Percentiles rank a stretch among this genome's conserved stretches.
phyloP scores from a whole-genome alignment of 306 rosid species.

The Lathyrus sativus region DNA sequence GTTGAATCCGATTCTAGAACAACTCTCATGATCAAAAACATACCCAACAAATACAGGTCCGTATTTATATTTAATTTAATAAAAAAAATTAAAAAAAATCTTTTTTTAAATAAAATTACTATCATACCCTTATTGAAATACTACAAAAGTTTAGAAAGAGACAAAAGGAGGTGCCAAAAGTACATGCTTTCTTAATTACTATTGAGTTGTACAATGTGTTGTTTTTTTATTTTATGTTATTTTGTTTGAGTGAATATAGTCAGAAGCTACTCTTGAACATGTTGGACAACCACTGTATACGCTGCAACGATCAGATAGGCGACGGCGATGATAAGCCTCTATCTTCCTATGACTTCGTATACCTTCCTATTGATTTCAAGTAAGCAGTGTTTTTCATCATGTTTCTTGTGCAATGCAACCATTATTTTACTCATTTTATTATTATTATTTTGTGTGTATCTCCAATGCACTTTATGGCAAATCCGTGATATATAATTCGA shows the following conservation, averaged over 20 bases:
- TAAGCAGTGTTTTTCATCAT: not conserved
- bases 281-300: slow-evolving; percentile 95
- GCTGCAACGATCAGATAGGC: slow-evolving; percentile 76
- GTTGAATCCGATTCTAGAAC: slow-evolving; percentile 70
- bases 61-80: not conserved
- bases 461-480: not conserved
- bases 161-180: not conserved
- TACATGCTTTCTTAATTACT: too few species aligned
- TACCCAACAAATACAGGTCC: slow-evolving; percentile 95
- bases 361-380: slow-evolving; percentile 99
- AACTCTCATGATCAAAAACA: slow-evolving; percentile 94
- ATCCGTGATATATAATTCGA: not conserved
- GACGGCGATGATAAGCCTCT: slow-evolving; percentile 58
- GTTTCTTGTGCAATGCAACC: not conserved
- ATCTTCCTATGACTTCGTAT: slow-evolving; percentile 83
- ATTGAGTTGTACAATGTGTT: too few species aligned
- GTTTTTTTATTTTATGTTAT: not conserved
- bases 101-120: not conserved
- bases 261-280: slow-evolving; percentile 84
- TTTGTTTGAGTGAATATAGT: slow-evolving; percentile 44
- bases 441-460: not conserved
- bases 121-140: not conserved
- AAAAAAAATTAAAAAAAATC: too few species aligned
- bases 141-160: not conserved
- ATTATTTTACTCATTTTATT: not conserved